A percentile compares a stretch with the other conserved stretches of the same genome.
Conservation (phyloP, 176 grass and related monocot species). For the Calamus simplicifolius region DNA sequence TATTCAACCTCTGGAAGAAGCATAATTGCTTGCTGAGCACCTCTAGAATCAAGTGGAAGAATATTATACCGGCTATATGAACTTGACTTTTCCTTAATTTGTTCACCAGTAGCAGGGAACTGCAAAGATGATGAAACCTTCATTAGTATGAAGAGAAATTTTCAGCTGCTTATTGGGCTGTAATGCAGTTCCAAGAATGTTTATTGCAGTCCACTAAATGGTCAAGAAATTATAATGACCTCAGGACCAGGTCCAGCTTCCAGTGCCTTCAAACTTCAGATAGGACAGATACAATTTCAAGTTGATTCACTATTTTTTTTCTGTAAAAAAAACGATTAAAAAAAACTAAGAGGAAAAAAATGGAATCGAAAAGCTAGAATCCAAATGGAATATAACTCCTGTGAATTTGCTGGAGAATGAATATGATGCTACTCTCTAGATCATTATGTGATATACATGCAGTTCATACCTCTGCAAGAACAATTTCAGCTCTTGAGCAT, state of each 20-base stretch:
- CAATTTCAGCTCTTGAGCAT: constrained; percentile 70
- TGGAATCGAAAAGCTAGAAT: background rate
- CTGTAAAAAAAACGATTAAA: constrained; percentile 33
- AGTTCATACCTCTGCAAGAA: constrained; percentile 57
- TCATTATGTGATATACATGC: background rate
- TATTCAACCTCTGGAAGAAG: constrained; percentile 72
- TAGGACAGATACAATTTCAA: constrained; percentile 45
- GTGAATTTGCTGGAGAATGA: background rate
- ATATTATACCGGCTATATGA: constrained; percentile 63
- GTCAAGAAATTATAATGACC: constrained; percentile 23
- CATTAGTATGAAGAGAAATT: constrained; percentile 14
- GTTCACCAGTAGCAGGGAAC: constrained; percentile 35
- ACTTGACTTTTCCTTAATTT: constrained; percentile 50
- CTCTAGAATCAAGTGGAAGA: constrained; percentile 67
- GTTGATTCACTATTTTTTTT: constrained; percentile 44
- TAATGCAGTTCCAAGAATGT: too few species aligned
- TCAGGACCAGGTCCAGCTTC: constrained; percentile 43
- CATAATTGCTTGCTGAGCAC: constrained; percentile 68
- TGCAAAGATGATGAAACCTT: constrained; percentile 32
- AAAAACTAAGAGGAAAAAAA: constrained; percentile 1
- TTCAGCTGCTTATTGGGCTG: background rate
- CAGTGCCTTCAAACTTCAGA: constrained; percentile 66
- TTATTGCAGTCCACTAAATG: constrained; percentile 3
- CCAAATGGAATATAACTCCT: too few species aligned
- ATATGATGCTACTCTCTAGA: background rate